Evolutionary conservation across 2,329 filamentous ascomycete species (phyloP).

Genomic region (Cercospora berteroae): DNA sequence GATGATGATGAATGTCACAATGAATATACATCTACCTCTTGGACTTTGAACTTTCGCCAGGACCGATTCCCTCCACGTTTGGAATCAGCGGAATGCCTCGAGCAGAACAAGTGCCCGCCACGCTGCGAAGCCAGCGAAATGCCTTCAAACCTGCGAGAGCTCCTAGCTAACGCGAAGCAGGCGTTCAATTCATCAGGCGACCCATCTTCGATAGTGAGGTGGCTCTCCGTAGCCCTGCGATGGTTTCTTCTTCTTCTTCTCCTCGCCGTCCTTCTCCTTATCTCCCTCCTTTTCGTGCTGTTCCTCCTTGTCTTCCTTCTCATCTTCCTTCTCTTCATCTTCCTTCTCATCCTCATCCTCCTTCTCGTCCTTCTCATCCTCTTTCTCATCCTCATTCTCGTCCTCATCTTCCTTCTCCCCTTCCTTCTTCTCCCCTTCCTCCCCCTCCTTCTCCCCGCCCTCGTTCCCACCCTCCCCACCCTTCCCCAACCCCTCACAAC

Average conservation of each 20-base stretch:
- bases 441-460: neutral
- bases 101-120: too few relatives aligned
- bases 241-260: neutral
- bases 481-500: constrained; percentile 19
- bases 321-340: neutral
- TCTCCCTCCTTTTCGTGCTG: neutral
- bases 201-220: neutral
- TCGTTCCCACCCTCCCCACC: neutral
- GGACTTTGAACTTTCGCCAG: neutral
- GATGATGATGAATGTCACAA: neutral
- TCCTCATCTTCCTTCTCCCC: neutral
- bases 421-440: neutral
- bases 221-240: neutral
- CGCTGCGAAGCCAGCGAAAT: neutral
- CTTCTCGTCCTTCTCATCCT: neutral
- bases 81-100: neutral
- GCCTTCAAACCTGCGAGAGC: neutral
- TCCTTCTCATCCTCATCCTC: neutral
- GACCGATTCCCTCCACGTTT: neutral
- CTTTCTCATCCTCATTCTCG: neutral
- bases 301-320: neutral
- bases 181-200: neutral
- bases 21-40: neutral
- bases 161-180: neutral
- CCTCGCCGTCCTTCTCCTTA: neutral